Evolutionary conservation across 2,329 filamentous ascomycete species (phyloP).

Genomic region (Fusarium veterinarium): DNA sequence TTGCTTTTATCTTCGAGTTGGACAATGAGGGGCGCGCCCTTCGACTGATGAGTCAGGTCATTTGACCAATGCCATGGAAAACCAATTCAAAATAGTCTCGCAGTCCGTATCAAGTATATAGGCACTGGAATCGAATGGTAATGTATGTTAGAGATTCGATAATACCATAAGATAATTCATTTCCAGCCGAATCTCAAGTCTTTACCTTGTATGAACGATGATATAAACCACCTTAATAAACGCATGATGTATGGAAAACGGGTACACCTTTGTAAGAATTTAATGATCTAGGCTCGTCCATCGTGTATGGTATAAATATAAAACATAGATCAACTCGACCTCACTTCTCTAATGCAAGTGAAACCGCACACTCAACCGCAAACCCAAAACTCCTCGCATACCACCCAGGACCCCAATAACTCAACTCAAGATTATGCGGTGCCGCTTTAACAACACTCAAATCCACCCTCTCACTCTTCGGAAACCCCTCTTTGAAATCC

Average conservation of each 20-base stretch:
- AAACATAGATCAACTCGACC: not conserved
- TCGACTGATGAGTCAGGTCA: not conserved
- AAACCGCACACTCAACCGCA: conserved; percentile 34
- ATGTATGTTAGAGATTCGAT: too few relatives aligned
- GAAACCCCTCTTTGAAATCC: conserved; percentile 16
- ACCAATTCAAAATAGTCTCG: not conserved
- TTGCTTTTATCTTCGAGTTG: not conserved
- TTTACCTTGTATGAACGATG: fast-evolving
- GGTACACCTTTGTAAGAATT: not conserved
- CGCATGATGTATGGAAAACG: not conserved
- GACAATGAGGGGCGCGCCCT: not conserved
- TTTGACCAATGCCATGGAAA: not conserved
- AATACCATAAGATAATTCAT: not conserved
- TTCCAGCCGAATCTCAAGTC: too few relatives aligned
- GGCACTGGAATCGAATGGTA: fast-evolving
- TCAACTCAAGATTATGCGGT: conserved; percentile 39
- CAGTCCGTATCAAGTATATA: fast-evolving
- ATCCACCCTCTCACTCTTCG: conserved; percentile 29
- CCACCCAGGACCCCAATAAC: conserved; percentile 36
- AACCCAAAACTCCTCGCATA: conserved; percentile 39
- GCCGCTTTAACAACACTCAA: conserved; percentile 29
- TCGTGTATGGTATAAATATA: not conserved
- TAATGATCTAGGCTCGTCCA: fast-evolving
- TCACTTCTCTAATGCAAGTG: not conserved
- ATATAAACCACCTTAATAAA: fast-evolving